Conservation (phyloP, 345 rosid genomes). For the Populus simonii region DNA sequence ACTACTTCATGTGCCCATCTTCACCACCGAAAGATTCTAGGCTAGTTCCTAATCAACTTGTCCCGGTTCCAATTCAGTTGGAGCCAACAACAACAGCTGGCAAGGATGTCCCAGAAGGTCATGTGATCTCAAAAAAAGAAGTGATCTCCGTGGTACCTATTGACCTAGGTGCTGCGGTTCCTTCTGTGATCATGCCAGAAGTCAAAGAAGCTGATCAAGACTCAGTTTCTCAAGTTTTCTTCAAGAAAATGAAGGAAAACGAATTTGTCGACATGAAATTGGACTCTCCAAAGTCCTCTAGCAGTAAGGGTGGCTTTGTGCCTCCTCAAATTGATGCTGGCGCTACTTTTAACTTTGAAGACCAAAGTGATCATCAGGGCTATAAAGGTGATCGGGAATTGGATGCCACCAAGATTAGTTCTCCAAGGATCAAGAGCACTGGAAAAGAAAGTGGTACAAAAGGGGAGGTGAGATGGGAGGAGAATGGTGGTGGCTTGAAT, state of each 20-base stretch:
- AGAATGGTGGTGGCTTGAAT: slow-evolving; percentile 39
- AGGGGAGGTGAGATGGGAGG: slow-evolving; percentile 41
- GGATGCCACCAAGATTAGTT: slow-evolving; percentile 29
- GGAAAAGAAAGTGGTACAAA: neutral
- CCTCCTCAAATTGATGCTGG: slow-evolving; percentile 44
- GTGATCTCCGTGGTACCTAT: slow-evolving; percentile 20
- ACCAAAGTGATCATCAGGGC: slow-evolving; percentile 14
- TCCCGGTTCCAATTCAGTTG: slow-evolving; percentile 61
- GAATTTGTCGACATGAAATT: slow-evolving; percentile 96
- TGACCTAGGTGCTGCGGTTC: slow-evolving; percentile 9
- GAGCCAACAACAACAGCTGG: slow-evolving; percentile 34
- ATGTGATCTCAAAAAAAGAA: neutral
- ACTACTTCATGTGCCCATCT: slow-evolving; percentile 67
- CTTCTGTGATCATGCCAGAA: slow-evolving; percentile 35
- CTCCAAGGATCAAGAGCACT: slow-evolving; percentile 38
- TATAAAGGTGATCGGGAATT: slow-evolving; percentile 14
- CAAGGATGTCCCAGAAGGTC: slow-evolving; percentile 12
- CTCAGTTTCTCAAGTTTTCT: slow-evolving; percentile 74
- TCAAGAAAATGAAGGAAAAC: slow-evolving; percentile 74
- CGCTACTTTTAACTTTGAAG: slow-evolving; percentile 39
- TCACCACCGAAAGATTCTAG: slow-evolving; percentile 33
- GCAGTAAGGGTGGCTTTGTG: slow-evolving; percentile 15
- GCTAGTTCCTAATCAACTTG: slow-evolving; percentile 39
- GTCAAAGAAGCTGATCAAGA: slow-evolving; percentile 49
- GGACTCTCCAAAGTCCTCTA: slow-evolving; percentile 61